Evolutionary conservation across 495 filamentous ascomycete species (phyloP).

Genomic region (Hypomontagnella submonticulosa): DNA sequence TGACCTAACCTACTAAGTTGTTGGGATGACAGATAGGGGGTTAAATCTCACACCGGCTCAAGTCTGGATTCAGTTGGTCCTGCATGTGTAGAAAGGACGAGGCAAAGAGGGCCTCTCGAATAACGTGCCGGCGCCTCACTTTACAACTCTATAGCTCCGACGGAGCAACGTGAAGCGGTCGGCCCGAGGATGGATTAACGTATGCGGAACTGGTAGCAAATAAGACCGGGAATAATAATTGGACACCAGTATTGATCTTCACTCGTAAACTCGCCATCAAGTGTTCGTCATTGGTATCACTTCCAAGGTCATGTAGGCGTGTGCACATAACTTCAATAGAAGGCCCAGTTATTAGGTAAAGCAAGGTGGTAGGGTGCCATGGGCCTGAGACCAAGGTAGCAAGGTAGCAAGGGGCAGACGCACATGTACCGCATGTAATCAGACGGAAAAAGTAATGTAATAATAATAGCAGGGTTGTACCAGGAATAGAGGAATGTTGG

Average conservation of each 20-base stretch:
- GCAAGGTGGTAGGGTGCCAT: slow-evolving; percentile 29
- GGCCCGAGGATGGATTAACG: slow-evolving; percentile 23
- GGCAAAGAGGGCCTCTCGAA: slow-evolving; percentile 1
- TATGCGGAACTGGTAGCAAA: neutral
- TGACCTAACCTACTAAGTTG: slow-evolving; percentile 2
- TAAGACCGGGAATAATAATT: slow-evolving; percentile 2
- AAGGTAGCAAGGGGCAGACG: slow-evolving; percentile 14
- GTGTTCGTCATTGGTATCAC: slow-evolving; percentile 20
- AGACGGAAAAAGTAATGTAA: slow-evolving; percentile 33
- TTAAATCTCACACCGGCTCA: neutral
- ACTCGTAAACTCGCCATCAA: slow-evolving; percentile 2
- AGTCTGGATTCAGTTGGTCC: slow-evolving; percentile 4
- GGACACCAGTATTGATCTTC: slow-evolving; percentile 7
- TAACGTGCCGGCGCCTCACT: slow-evolving; percentile 9
- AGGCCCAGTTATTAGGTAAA: slow-evolving; percentile 31
- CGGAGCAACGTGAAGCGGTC: slow-evolving; percentile 17
- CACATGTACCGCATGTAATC: slow-evolving; percentile 21
- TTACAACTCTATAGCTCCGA: slow-evolving; percentile 10
- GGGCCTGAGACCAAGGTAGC: slow-evolving; percentile 15
- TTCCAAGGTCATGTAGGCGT: slow-evolving; percentile 6
- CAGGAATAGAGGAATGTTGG: slow-evolving; percentile 30
- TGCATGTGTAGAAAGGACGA: neutral
- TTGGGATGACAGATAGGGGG: slow-evolving; percentile 12
- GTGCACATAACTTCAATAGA: slow-evolving; percentile 10
- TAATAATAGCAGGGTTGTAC: slow-evolving; percentile 39